Evolutionary conservation across 176 grass and related monocot species (phyloP), one percentile per base, ranked within the genome.

Genomic region (Cenchrus americanus): DNA sequence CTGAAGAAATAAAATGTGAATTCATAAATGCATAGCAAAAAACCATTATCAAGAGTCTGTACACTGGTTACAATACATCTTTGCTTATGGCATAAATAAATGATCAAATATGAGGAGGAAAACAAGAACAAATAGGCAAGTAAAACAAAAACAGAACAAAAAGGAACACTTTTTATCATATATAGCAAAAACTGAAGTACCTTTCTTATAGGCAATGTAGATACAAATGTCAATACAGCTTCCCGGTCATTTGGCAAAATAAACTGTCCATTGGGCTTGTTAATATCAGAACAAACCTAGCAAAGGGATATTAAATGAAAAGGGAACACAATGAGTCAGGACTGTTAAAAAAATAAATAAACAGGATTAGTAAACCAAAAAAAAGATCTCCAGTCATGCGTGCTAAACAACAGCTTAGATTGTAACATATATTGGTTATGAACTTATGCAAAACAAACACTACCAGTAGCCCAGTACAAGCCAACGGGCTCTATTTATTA

Each of bases 231-330:
- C 83, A 86, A 87, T 22, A 98, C 87, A 88, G 85, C 96, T 75
- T 86, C 83, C 4, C 57, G 73, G 46, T 98, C 44, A 81, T 95
- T 95, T 48, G 87, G 92, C 77, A 95, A 88, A 86, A 98, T 92
- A 81, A 93, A 98, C 66, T 98, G 96, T 15, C 96, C 96, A 78
- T 95, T 98, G 84, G 93, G 96, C 82, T 98, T 98, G 89, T 98
- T 98, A 53, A 98, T 98, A 90, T 98, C 96, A 86, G 96, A 98
- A 84, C 93, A 98, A 89, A 98, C 92, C 95, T 97, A 80, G 73
- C 51, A 89, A 82, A 91, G 51, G 75, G n/a, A 61, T 2, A 41
- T 21, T 40, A 47, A 41, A 11, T 5, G 2, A 12, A 8, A 37
- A 22, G 66, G 7, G 14, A 72, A 73, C 46, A 32, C 10, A 43